Percentiles rank a stretch among this genome's conserved stretches.
These are phyloP conservation scores for Yamadazyma sp. DNA, from an alignment of 1,139 yeast genomes.

Conservation along the genomic window DNA sequence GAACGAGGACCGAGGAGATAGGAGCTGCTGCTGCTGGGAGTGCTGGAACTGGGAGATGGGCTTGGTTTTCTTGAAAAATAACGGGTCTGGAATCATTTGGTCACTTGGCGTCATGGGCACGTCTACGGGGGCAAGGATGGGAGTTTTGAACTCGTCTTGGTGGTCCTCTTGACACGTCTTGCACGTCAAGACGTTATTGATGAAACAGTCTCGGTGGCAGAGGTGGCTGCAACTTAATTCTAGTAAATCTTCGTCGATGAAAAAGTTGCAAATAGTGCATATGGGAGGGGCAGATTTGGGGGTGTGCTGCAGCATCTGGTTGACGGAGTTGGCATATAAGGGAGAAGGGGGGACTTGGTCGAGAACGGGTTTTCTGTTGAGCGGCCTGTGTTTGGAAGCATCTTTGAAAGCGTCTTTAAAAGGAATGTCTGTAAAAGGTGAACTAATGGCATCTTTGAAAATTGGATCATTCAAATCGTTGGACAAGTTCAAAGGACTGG, in stretches of 20 bases:
- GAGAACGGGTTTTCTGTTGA: conserved; percentile 1
- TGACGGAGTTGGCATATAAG: conserved; percentile 2
- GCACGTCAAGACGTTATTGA: conserved; percentile 19
- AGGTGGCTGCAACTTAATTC: conserved; percentile 28
- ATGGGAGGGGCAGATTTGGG: conserved; percentile 6
- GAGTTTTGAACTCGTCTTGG: conserved; percentile 7
- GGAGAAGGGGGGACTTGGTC: conserved; percentile 4
- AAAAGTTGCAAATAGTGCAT: conserved; percentile 33
- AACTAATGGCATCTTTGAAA: conserved; percentile 7
- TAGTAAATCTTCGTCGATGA: conserved; percentile 26
- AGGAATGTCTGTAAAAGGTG: no score
- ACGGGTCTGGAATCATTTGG: conserved; percentile 27
- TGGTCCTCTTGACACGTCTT: conserved; percentile 14
- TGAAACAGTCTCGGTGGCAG: conserved; percentile 32
- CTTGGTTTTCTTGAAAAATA: conserved; percentile 2
- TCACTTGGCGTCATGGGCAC: conserved; percentile 25
- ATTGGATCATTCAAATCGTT: conserved; percentile 10
- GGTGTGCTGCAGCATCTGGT: conserved; percentile 1
- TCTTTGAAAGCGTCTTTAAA: not conserved
- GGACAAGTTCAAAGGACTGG: conserved; percentile 16
- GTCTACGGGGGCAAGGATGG: conserved; percentile 15
- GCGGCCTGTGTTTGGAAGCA: not conserved
- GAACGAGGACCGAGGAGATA: conserved; percentile 17
- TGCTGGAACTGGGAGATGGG: conserved; percentile 3
- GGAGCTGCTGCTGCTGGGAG: conserved; percentile 9